Base-by-base conservation (phyloP, 2,329 filamentous ascomycete species). In the Coniella vitis region DNA sequence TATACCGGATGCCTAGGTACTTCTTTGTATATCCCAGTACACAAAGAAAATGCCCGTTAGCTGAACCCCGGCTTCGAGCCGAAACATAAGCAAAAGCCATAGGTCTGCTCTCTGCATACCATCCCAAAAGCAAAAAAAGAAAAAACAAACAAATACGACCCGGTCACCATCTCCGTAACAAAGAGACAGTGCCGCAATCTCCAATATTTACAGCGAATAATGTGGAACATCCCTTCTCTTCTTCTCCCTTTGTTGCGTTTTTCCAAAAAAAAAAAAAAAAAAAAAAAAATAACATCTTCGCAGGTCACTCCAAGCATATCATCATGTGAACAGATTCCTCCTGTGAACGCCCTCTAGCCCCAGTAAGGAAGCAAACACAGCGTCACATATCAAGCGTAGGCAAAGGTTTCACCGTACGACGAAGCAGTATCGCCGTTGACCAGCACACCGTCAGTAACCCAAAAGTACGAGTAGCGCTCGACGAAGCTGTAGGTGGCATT, bases 391-490 rank as follows among this genome's bases (percentile, higher is more conserved):
- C 62, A 63, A 36, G 59, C 52, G 43, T 67, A 69, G 56, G 74
- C 76, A 57, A 75, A 81, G 49, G 69, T 69, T 56, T 70, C 60
- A 60, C 78, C 78, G 54, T 68, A 70, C 19, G 54, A 53, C 68
- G 69, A 77, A 20, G 75, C 65, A n/a, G 61, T 29, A 21, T 60
- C 64, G 39, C 59, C 44, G 40, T 61, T 49, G 63, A 78, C 65
- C 55, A 77, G 66, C 46, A 63, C 61, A 56, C 67, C 68, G 17
- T 66, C 58, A 38, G 59, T 57, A 17, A 72, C 72, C 69, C 74
- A 75, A 65, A 78, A 81, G 71, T 78, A 81, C 20, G 77, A 69
- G 67, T 80, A 81, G 52, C 69, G 72, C 58, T 75, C 65, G 39
- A 81, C 70, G 61, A 74, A 79, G 45, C 62, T 60, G 57, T 70